Percentiles rank a stretch among this genome's conserved stretches.
phyloP scores from a whole-genome alignment of 768 basidiomycete genomes.

The Chalciporus chontae region DNA sequence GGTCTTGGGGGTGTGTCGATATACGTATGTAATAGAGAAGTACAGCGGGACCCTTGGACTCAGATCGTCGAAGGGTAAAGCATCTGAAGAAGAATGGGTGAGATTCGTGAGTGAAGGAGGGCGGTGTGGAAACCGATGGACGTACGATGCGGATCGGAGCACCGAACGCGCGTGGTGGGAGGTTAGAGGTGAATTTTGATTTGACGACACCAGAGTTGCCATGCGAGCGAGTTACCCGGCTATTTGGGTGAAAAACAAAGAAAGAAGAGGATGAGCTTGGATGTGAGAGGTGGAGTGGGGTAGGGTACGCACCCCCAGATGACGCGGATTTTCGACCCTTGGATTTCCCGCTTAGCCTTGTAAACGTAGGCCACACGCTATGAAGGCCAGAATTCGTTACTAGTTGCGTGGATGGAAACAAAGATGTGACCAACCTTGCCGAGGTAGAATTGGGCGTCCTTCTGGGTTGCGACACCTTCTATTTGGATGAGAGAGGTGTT shows the following conservation, averaged over 20 bases:
- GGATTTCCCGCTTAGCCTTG: slow-evolving; percentile 91
- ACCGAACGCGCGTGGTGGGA: slow-evolving; percentile 93
- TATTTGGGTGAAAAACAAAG: slow-evolving; percentile 27
- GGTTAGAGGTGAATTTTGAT: slow-evolving; percentile 93
- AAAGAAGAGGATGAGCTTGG: background rate
- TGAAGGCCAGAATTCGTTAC: background rate
- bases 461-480: slow-evolving; percentile 90
- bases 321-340: slow-evolving; percentile 93
- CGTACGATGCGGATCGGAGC: slow-evolving; percentile 87
- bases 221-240: slow-evolving; percentile 90
- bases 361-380: slow-evolving; percentile 98
- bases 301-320: slow-evolving; percentile 87
- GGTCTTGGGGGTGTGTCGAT: slow-evolving; percentile 6
- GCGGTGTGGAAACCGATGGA: slow-evolving; percentile 18
- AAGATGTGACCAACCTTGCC: slow-evolving; percentile 73
- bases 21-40: slow-evolving; percentile 21
- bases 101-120: background rate
- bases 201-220: slow-evolving; percentile 95
- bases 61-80: slow-evolving; percentile 86
- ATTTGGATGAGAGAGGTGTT: slow-evolving; percentile 97
- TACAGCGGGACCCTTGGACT: slow-evolving; percentile 29
- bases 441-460: slow-evolving; percentile 97
- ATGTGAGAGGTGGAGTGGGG: background rate
- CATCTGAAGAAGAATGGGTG: slow-evolving; percentile 52
- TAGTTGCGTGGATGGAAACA: background rate